Evolutionary conservation across 2,329 filamentous ascomycete species (phyloP), one percentile per base, ranked within the genome.

Genomic region (Elsinoe necatrix): DNA sequence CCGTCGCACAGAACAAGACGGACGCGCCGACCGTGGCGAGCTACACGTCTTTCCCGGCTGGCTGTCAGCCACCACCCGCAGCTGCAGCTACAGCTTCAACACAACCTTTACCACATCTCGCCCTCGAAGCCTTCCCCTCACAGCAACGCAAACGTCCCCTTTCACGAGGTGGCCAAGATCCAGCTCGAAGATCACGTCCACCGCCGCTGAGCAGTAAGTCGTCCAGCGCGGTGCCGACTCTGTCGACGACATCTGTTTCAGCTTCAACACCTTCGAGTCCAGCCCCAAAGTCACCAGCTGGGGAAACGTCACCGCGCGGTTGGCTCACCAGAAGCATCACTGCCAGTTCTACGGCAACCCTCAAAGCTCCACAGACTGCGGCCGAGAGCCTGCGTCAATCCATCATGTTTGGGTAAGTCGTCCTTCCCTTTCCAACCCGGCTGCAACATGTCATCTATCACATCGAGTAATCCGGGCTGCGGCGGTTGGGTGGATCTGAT

Each of bases 321-420:
- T 65, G 62, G 62, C 57, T 64, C 37, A 63, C 63, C 65, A 60
- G 60, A 56, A 60, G 47, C 50, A 62, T 63, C 58, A 62, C 64
- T 51, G 59, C 59, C 14, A 57, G 63, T 41, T 55, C 73, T 68
- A 72, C 73, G 68, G 34, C 48, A 14, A 52, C 48, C 31, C 31
- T 52, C 8, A 52, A 52, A 34, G 48, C 48, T 21, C 48, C 48
- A n/a, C 70, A 73, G 63, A 78, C 76, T 63, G 79, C 80, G 56
- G 76, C 77, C 54, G 80, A 82, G 64, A 70, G 81, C 68, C 70
- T 81, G 65, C 75, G 80, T 65, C 81, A 82, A 69, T 75, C 78
- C 58, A 76, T 79, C 69, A 70, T 77, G 67, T 78, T 79, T 66
- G 79, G 76, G 80, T 83, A 75, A 76, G 79, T 62, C 23, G 37